Base-by-base conservation (phyloP, 208 protist genomes). In the Leptomonas seymouri region DNA sequence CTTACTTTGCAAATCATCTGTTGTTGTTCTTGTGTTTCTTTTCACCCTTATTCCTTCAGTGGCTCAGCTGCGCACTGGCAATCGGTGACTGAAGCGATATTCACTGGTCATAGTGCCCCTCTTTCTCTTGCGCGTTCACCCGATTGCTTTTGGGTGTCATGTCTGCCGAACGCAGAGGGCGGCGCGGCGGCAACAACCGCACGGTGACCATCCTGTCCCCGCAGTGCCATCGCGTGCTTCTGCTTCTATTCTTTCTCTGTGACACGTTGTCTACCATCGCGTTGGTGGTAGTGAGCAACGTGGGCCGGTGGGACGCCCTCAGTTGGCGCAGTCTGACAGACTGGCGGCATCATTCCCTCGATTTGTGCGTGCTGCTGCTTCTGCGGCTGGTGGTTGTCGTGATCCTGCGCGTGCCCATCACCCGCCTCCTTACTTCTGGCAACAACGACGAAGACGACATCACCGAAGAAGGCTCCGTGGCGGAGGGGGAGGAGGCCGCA, bases 311-410 rank as follows among this genome's bases (percentile, higher is more conserved):
- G 41, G 12, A 27, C 30, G 8, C 42, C 9, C 34, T 85, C 18
- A 59, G 16, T 31, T 85, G 74, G 66, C 3, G 25, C 25, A 64
- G 62, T 51, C 3, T 80, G 31, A 18, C 0, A 7, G 62, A 71
- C 74, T 81, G 69, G 70, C 27, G 58, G 15, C 51, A 71, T 23
- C 42, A 67, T 45, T 46, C 67, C 16, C 51, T 53, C 15, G 69
- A 80, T 41, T 41, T 81, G 3, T 67, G 73, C 48, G 62, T 70
- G 27, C 71, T 81, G 31, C 54, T 77, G 27, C 23, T 60, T 25
- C 36, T 78, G 45, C 75, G 75, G 16, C 46, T 76, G 16, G 46
- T 71, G 23, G 55, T 78, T 3, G 68, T 76, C 27, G 34, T 58
- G 16, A 34, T 62, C 3, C 54, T 59, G 14, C 31, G 51, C 20